A percentile compares a stretch with the other conserved stretches of the same genome.
phyloP scores from a whole-genome alignment of 2,329 filamentous ascomycete genomes.

The Dactylellina sp. region DNA sequence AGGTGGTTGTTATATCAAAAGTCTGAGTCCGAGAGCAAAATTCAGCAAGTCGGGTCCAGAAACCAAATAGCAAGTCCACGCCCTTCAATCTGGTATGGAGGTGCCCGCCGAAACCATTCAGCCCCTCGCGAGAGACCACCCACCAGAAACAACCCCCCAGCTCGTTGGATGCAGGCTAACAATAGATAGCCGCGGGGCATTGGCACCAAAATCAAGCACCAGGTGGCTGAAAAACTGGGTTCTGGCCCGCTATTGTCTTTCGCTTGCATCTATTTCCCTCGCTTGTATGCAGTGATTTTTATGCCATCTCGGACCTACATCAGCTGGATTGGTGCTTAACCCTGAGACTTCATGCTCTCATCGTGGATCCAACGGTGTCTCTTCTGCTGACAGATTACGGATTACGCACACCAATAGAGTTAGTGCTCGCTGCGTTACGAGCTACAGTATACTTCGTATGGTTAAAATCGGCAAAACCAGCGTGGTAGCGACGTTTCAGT shows the following conservation, averaged over 20 bases:
- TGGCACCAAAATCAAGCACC: slow-evolving; percentile 31
- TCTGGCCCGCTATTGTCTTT: slow-evolving; percentile 3
- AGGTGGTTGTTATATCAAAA: slow-evolving; percentile 15
- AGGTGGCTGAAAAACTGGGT: slow-evolving; percentile 12
- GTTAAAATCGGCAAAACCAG: too few relatives aligned
- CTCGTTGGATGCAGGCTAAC: slow-evolving; percentile 30
- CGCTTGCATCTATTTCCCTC: slow-evolving; percentile 18
- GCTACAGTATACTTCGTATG: too few relatives aligned
- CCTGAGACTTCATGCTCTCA: too few relatives aligned
- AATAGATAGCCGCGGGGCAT: slow-evolving; percentile 41
- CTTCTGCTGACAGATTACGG: too few relatives aligned
- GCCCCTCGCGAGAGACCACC: slow-evolving; percentile 29
- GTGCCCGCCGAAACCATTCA: slow-evolving; percentile 27
- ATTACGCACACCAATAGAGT: too few relatives aligned
- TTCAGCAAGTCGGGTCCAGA: slow-evolving; percentile 5
- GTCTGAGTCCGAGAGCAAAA: background rate
- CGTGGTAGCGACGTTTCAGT: too few relatives aligned
- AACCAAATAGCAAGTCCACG: slow-evolving; percentile 31
- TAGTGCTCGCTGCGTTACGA: too few relatives aligned
- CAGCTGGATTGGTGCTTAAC: background rate
- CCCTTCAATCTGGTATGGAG: background rate
- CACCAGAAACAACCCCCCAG: slow-evolving; percentile 9
- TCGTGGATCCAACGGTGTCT: too few relatives aligned
- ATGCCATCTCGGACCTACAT: background rate
- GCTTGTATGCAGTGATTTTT: slow-evolving; percentile 36